These are phyloP conservation scores for Pisolithus thermaeus DNA, from an alignment of 1,284 basidiomycete species.

Conservation along the genomic window DNA sequence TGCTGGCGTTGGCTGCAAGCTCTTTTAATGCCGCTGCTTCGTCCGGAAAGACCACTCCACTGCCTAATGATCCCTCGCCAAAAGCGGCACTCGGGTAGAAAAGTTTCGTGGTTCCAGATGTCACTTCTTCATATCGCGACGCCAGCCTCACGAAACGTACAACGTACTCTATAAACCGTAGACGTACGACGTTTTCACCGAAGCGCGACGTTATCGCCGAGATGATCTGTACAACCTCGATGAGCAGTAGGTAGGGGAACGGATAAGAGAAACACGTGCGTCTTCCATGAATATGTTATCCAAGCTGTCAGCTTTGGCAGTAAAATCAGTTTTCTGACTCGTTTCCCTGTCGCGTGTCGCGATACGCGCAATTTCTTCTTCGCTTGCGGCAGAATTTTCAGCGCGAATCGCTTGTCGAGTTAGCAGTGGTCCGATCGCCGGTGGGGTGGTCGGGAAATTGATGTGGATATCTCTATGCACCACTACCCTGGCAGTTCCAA, in stretches of 20 bases:
- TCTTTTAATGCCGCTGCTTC: constrained; percentile 55
- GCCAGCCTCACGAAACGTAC: constrained; percentile 70
- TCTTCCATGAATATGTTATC: constrained; percentile 92
- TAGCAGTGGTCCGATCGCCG: constrained; percentile 39
- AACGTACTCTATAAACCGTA: constrained; percentile 75
- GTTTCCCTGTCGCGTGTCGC: constrained; percentile 29
- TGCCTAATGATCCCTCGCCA: constrained; percentile 49
- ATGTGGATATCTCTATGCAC: constrained; percentile 78
- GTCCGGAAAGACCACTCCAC: constrained; percentile 65
- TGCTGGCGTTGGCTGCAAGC: constrained; percentile 57
- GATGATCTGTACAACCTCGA: constrained; percentile 43
- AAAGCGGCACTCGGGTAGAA: constrained; percentile 51
- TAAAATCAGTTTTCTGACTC: constrained; percentile 44
- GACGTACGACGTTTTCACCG: constrained; percentile 74
- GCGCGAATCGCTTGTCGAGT: constrained; percentile 56
- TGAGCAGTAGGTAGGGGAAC: constrained; percentile 1
- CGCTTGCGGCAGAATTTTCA: constrained; percentile 52
- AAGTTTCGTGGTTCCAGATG: constrained; percentile 57
- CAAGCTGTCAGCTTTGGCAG: constrained; percentile 56
- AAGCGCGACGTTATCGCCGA: constrained; percentile 69
- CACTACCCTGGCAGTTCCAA: constrained; percentile 79
- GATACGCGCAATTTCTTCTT: constrained; percentile 54
- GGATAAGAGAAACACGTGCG: constrained; percentile 46
- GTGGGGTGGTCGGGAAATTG: constrained; percentile 44
- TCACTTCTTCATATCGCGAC: constrained; percentile 74